Conservation (phyloP, 495 filamentous ascomycete genomes). For the Baudoinia panamericana region DNA sequence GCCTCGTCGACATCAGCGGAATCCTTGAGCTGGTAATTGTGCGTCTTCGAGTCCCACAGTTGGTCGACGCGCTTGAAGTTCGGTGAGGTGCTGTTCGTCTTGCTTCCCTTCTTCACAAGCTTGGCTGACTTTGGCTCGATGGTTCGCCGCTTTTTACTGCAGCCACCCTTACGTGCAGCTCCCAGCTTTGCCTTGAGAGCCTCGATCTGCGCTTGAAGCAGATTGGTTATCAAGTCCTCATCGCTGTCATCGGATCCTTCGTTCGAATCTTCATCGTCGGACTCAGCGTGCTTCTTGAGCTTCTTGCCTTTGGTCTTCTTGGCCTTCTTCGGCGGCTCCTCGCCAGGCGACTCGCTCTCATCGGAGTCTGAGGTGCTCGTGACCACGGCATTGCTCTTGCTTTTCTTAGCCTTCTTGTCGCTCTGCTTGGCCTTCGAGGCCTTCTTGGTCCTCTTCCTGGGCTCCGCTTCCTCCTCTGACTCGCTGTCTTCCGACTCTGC, state of each 20-base stretch:
- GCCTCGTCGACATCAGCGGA: conserved; percentile 61
- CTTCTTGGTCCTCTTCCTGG: conserved; percentile 8
- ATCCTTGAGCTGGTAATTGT: conserved; percentile 74
- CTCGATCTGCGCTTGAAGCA: conserved; percentile 11
- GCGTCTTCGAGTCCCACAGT: conserved; percentile 33
- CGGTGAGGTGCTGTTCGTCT: conserved; percentile 44
- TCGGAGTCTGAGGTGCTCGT: conserved; percentile 3
- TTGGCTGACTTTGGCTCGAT: conserved; percentile 38
- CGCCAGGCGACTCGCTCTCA: too few relatives aligned
- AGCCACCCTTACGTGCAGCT: not conserved
- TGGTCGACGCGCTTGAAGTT: conserved; percentile 81
- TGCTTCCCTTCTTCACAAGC: too few relatives aligned
- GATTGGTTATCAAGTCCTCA: not conserved
- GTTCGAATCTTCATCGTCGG: conserved; percentile 3
- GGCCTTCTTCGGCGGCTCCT: too few relatives aligned
- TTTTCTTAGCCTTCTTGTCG: conserved; percentile 7
- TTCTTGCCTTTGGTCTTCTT: conserved; percentile 5
- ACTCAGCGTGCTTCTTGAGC: conserved; percentile 1
- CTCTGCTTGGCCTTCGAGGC: conserved; percentile 6
- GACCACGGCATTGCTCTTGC: too few relatives aligned
- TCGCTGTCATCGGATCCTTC: conserved; percentile 3
- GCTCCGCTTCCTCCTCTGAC: conserved; percentile 1
- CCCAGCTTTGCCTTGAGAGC: conserved; percentile 5
- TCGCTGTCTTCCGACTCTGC: conserved; percentile 5
- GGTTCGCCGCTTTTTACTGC: conserved; percentile 14